Base-by-base conservation (phyloP, 768 basidiomycete species). In the Boletus barrowsii region DNA sequence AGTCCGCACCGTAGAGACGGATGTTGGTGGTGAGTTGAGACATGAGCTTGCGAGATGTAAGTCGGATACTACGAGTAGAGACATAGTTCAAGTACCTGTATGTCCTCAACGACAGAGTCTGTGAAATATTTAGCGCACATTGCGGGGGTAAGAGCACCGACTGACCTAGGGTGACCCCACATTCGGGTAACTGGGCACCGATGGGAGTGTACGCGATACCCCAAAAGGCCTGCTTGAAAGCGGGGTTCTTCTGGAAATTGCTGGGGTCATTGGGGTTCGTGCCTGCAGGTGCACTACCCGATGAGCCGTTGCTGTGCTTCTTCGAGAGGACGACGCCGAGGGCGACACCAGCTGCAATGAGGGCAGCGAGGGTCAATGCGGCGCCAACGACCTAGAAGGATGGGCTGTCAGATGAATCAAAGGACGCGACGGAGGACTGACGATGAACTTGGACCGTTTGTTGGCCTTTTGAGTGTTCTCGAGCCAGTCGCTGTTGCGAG, bases 1-100 rank as follows among this genome's bases (percentile, higher is more conserved):
- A 93, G 70, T 93, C 90, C 35, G 90, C 83, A 39, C 93, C 93
- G 67, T 95, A 96, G 36, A 94, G 75, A 62, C 90, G 88, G 57
- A 93, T 74, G 48, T 83, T 84, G 61, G 80, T 83, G 1, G 93
- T 96, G 36, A 96, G 71, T 73, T 96, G 93, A 35, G 93, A 93
- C 61, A 96, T 71, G 37, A 92, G 77, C 86, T 90, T 59, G 17
- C 55, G 32, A 33, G 48, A 11, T 41, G 32, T 60, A 63, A 57
- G 68, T 24, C 1, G 14, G 15, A 37, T 18, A 36, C 13, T 1
- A 39, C 15, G n/a, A 32, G 26, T 29, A 59, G 35, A 59, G 14
- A 51, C 30, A 32, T 14, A 22, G n/a, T 39, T 17, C 42, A 57
- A 70, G 37, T 60, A 86, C 86, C 78, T 89, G 88, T 11, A 90